phyloP scores from a whole-genome alignment of 2,329 filamentous ascomycete genomes.

The Diplocarpon rosae region DNA sequence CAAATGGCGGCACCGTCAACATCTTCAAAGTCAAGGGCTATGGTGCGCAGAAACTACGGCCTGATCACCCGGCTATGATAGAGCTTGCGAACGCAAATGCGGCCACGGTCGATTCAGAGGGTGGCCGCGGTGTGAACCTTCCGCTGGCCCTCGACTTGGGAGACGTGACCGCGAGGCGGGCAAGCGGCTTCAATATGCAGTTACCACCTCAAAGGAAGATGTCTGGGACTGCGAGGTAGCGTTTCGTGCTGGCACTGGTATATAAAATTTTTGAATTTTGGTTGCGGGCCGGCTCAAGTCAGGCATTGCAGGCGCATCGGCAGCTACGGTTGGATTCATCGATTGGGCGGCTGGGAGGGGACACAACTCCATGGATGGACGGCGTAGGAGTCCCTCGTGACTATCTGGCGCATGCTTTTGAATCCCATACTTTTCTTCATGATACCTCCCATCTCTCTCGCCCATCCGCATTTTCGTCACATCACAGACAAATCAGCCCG shows the following conservation, averaged over 20 bases:
- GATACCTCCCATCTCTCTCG: too few relatives aligned
- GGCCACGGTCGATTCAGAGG: conserved; percentile 2
- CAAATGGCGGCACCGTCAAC: conserved; percentile 53
- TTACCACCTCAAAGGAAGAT: conserved; percentile 10
- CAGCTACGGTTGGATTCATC: too few relatives aligned
- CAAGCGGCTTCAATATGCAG: conserved; percentile 16
- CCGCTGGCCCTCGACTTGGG: conserved; percentile 8
- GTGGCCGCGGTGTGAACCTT: background rate
- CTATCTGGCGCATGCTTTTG: too few relatives aligned
- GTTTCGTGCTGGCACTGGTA: background rate
- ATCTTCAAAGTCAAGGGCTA: conserved; percentile 48
- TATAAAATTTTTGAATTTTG: background rate
- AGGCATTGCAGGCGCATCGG: too few relatives aligned
- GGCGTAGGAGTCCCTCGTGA: too few relatives aligned
- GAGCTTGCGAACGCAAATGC: background rate
- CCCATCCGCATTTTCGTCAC: too few relatives aligned
- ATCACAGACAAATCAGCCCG: too few relatives aligned
- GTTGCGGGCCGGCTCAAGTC: too few relatives aligned
- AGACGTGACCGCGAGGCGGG: conserved; percentile 11
- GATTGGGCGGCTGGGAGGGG: too few relatives aligned
- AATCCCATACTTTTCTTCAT: too few relatives aligned
- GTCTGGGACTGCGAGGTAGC: background rate
- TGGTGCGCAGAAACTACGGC: conserved; percentile 42
- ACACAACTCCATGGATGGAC: too few relatives aligned
- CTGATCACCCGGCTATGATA: conserved; percentile 3